Base-by-base conservation (phyloP, 2,329 filamentous ascomycete genomes). In the Westerdykella aurantiaca region DNA sequence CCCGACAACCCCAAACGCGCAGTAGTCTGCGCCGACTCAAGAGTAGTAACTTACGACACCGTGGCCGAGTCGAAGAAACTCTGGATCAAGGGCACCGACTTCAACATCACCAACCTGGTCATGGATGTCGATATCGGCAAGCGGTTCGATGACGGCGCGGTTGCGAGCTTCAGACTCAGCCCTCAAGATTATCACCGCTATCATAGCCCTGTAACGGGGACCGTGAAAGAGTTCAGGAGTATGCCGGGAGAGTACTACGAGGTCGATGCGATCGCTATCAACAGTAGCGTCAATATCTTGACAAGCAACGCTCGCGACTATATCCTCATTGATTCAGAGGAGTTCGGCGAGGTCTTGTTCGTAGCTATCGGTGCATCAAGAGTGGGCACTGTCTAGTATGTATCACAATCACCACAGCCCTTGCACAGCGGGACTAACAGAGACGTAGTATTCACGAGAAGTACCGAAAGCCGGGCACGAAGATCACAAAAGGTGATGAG, bases 41-140 rank as follows among this genome's bases (percentile, higher is more conserved):
- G 67, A 4, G 56, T 66, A 14, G 66, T 70, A 4, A 57, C 61
- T 1, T 71, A 67, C 48, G 51, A 60, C 4, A 61, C 59, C 6
- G 59, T 72, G 9, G 51, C 55, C 6, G 52, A 61, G 38, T 60
- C 61, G 4, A 58, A 58, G 41, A 58, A 49, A 37, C 51, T 70
- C 80, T 81, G 48, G 69, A 71, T 73, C 46, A 73, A 73, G 46
- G 70, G 70, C 2, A 56, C 51, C n/a, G 57, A 70, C 33, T 74
- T 74, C 48, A 68, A 61, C 6, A 64, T 74, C 37, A 56, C 60
- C 10, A 66, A 67, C 37, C 55, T 74, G 1, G 54, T 72, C 6
- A 62, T 61, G 44, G 64, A 69, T 42, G 50, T 48, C 23, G 50
- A 66, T 10, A 48, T 67, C 0, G 64, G 62, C 5, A 45, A 51